These are phyloP conservation scores for Ganoderma sinense DNA, from an alignment of 1,284 basidiomycete genomes.

Conservation along the genomic window DNA sequence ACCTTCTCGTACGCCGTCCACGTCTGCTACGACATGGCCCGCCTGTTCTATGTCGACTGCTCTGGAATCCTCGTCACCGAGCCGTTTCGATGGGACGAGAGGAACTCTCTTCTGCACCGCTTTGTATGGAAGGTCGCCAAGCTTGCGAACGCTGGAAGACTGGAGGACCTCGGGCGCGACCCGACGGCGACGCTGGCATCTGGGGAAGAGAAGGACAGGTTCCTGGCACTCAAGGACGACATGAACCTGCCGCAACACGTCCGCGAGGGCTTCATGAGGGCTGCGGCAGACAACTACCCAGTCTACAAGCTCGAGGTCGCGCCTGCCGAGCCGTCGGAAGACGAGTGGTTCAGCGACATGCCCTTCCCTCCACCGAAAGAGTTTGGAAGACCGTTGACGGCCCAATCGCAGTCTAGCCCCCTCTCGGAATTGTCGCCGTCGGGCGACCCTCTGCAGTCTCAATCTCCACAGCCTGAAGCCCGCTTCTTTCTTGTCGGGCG, in stretches of 20 bases:
- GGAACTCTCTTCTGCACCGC: slow-evolving; percentile 1
- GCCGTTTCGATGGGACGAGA: slow-evolving; percentile 13
- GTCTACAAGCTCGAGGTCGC: slow-evolving; percentile 6
- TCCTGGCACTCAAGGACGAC: neutral
- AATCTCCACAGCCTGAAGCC: no score
- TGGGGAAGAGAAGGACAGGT: neutral
- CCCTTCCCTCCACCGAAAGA: neutral
- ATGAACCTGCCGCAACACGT: neutral
- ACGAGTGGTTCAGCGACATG: neutral
- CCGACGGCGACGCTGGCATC: slow-evolving; percentile 9
- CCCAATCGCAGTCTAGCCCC: no score
- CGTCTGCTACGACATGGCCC: neutral
- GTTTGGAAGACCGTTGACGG: neutral
- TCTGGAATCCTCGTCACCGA: slow-evolving; percentile 16
- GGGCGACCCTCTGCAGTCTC: no score
- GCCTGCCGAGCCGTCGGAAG: neutral
- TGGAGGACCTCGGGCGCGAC: slow-evolving; percentile 25
- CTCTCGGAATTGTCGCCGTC: no score
- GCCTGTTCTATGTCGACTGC: slow-evolving; percentile 18
- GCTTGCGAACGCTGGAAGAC: neutral
- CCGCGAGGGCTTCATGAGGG: neutral
- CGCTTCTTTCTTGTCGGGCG: slow-evolving; percentile 9
- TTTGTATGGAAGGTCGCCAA: slow-evolving; percentile 24
- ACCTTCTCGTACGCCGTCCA: neutral
- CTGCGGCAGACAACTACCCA: neutral